phyloP scores from a whole-genome alignment of 1,284 basidiomycete genomes.

The Sanghuangporus weigelae region DNA sequence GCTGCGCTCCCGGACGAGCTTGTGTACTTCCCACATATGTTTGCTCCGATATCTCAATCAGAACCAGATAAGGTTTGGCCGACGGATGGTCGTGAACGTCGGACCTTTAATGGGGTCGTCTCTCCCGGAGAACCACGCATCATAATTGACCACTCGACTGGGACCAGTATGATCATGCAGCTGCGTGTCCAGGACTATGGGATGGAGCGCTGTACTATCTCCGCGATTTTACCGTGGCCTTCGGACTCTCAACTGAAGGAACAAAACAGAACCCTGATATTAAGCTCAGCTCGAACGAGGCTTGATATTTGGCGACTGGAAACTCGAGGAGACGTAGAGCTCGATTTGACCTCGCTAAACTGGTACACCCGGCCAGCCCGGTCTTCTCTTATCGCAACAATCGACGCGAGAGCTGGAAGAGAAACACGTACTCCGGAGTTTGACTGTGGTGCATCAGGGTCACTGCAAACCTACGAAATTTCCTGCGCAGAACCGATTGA shows the following conservation, averaged over 20 bases:
- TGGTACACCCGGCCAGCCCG: constrained; percentile 2
- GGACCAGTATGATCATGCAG: constrained; percentile 4
- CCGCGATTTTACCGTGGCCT: background rate
- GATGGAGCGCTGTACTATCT: constrained; percentile 3
- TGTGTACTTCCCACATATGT: constrained; percentile 5
- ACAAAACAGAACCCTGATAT: background rate
- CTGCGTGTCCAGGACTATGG: constrained; percentile 8
- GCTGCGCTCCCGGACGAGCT: constrained; percentile 2
- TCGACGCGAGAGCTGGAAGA: background rate
- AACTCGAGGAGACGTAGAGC: background rate
- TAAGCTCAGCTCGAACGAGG: background rate
- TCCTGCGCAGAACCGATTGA: background rate
- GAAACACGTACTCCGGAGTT: background rate
- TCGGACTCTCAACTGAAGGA: background rate
- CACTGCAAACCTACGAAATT: background rate
- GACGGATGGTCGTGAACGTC: constrained; percentile 1
- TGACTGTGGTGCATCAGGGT: background rate
- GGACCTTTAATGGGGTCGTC: constrained; percentile 8
- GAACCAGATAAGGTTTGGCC: constrained; percentile 2
- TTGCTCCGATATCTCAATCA: background rate
- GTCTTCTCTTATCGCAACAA: background rate
- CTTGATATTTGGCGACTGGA: constrained; percentile 5
- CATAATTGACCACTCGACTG: background rate
- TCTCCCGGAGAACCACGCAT: constrained; percentile 7
- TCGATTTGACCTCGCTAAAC: background rate